A percentile compares a stretch with the other conserved stretches of the same genome.
Conservation (phyloP, 257 asterid genomes). For the Forsythia suspensa region DNA sequence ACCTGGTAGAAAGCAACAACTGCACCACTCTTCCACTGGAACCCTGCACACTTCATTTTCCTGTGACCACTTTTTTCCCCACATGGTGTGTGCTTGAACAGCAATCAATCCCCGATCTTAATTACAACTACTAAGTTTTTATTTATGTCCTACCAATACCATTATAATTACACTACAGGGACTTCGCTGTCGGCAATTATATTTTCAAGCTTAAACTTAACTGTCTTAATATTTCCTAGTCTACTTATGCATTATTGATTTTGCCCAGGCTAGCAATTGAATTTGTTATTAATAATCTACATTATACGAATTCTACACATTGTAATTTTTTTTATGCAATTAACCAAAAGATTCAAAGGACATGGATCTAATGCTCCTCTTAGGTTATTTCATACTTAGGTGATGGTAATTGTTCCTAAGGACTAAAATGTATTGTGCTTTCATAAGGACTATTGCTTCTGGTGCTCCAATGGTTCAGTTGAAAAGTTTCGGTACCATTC, state of each 20-base stretch:
- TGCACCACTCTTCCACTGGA: conserved; percentile 26
- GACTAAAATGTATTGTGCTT: not conserved
- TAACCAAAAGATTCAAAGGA: not conserved
- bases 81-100: conserved; percentile 2
- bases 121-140: not conserved
- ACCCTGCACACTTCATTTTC: conserved; percentile 20
- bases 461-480: not conserved
- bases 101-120: not conserved
- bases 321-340: not conserved
- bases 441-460: not conserved
- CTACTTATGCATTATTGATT: not conserved
- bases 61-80: conserved; percentile 13
- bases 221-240: not conserved
- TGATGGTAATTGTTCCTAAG: not conserved
- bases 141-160: not conserved
- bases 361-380: not conserved
- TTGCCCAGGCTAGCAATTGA: not conserved
- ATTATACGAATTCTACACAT: not conserved
- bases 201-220: not conserved
- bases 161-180: not conserved
- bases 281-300: not conserved
- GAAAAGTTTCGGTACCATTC: conserved; percentile 11
- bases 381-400: not conserved
- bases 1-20: conserved; percentile 15
- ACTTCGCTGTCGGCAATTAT: not conserved